Conservation (phyloP, 1,284 basidiomycete genomes). For the Puccinia horiana region DNA sequence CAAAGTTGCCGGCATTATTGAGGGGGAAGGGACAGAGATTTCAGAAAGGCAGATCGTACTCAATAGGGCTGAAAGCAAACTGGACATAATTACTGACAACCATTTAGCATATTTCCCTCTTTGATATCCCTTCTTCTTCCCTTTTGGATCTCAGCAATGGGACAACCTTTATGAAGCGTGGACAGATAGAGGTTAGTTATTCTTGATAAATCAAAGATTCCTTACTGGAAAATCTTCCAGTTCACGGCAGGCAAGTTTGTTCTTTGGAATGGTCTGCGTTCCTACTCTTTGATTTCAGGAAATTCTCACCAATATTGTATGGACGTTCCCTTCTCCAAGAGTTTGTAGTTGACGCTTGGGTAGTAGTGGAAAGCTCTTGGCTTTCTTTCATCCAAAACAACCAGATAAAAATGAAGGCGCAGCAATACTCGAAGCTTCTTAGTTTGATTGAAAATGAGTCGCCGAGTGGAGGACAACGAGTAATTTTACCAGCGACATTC, state of each 20-base stretch:
- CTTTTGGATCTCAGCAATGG: conserved; percentile 3
- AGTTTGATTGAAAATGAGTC: neutral
- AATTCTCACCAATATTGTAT: neutral
- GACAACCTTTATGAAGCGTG: neutral
- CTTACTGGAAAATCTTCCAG: neutral
- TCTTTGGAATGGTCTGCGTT: conserved; percentile 14
- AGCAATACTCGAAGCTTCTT: neutral
- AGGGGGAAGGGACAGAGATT: neutral
- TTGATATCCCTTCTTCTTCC: conserved; percentile 8
- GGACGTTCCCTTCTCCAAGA: neutral
- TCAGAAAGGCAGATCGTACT: conserved; percentile 10
- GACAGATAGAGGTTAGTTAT: too few relatives aligned
- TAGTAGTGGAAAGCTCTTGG: neutral
- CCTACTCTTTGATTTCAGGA: neutral
- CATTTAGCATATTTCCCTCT: conserved; percentile 8
- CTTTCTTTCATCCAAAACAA: neutral
- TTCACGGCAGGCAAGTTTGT: neutral
- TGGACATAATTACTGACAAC: neutral
- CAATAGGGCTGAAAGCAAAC: neutral
- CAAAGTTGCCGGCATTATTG: neutral
- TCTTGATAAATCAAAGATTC: neutral
- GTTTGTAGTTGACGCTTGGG: neutral
- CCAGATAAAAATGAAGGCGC: conserved; percentile 4
- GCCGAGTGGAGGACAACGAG: conserved; percentile 40
- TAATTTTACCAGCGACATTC: conserved; percentile 59